Evolutionary conservation across 1,284 basidiomycete genomes (phyloP).

Genomic region (Cryptococcus floricola): DNA sequence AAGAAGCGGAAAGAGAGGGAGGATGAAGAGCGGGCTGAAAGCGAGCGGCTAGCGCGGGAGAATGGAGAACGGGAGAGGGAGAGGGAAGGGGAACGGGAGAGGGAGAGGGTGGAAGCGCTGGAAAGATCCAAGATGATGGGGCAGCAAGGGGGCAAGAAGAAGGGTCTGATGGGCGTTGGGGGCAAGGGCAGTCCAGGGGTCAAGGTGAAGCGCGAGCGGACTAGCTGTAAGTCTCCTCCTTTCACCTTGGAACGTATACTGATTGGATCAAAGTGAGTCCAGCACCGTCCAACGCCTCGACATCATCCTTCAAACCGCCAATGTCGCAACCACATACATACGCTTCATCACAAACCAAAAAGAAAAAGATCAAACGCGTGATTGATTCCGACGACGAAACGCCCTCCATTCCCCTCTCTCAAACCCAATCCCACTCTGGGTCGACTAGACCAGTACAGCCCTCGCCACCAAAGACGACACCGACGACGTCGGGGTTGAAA

Average conservation of each 20-base stretch:
- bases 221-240: conserved; percentile 26
- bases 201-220: conserved; percentile 38
- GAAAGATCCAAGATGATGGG: conserved; percentile 58
- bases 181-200: conserved; percentile 19
- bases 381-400: conserved; percentile 68
- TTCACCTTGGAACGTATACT: not conserved
- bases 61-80: conserved; percentile 61
- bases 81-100: conserved; percentile 65
- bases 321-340: conserved; percentile 26
- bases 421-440: not conserved
- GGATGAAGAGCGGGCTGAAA: conserved; percentile 66
- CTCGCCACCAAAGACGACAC: not conserved
- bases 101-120: conserved; percentile 59
- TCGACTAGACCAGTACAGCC: too few relatives aligned
- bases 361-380: conserved; percentile 74
- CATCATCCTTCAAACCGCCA: conserved; percentile 21
- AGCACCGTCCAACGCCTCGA: conserved; percentile 40
- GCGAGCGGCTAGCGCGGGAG: conserved; percentile 64
- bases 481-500: conserved; percentile 39
- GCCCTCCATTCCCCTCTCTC: conserved; percentile 55
- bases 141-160: conserved; percentile 22
- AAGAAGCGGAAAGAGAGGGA: conserved; percentile 68
- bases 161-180: conserved; percentile 3
- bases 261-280: conserved; percentile 12
- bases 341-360: conserved; percentile 58